These are phyloP conservation scores for Coniferiporia weirii DNA, from an alignment of 1,284 basidiomycete genomes.

Conservation along the genomic window DNA sequence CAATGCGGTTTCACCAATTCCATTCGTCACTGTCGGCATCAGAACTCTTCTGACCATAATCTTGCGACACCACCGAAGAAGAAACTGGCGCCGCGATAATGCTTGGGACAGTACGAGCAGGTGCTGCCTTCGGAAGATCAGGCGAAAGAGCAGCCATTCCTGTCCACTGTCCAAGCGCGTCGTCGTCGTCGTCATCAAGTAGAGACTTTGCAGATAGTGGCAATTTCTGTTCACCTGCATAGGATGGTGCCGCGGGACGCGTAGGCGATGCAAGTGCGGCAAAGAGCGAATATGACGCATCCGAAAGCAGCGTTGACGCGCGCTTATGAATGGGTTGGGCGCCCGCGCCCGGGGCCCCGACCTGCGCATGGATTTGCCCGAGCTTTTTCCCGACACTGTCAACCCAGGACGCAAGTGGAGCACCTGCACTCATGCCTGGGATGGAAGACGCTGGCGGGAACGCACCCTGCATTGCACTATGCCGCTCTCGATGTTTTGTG, in stretches of 20 bases:
- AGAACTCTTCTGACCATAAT: conserved; percentile 13
- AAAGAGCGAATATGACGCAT: conserved; percentile 54
- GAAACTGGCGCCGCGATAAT: conserved; percentile 9
- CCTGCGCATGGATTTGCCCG: conserved; percentile 42
- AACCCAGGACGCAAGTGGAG: conserved; percentile 44
- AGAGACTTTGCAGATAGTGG: background rate
- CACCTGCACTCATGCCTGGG: conserved; percentile 26
- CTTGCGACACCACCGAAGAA: conserved; percentile 15
- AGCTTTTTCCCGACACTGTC: conserved; percentile 48
- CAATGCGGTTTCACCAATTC: conserved; percentile 45
- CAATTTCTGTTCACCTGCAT: conserved; percentile 12
- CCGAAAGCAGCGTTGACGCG: conserved; percentile 58
- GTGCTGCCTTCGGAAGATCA: conserved; percentile 19
- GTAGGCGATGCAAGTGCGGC: conserved; percentile 40
- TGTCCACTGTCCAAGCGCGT: conserved; percentile 7
- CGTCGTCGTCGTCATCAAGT: conserved; percentile 17
- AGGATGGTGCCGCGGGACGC: conserved; percentile 13
- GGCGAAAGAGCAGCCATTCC: conserved; percentile 10
- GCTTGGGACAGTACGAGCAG: conserved; percentile 17
- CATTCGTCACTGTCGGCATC: conserved; percentile 51
- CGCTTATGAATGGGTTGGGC: conserved; percentile 43
- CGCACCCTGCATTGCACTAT: conserved; percentile 11
- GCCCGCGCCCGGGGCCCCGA: conserved; percentile 39
- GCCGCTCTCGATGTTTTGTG: conserved; percentile 7
- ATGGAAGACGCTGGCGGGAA: conserved; percentile 30